These are phyloP conservation scores for Lichtheimia ornata DNA, from an alignment of 371 early-diverging fungal genomes.

Conservation along the genomic window DNA sequence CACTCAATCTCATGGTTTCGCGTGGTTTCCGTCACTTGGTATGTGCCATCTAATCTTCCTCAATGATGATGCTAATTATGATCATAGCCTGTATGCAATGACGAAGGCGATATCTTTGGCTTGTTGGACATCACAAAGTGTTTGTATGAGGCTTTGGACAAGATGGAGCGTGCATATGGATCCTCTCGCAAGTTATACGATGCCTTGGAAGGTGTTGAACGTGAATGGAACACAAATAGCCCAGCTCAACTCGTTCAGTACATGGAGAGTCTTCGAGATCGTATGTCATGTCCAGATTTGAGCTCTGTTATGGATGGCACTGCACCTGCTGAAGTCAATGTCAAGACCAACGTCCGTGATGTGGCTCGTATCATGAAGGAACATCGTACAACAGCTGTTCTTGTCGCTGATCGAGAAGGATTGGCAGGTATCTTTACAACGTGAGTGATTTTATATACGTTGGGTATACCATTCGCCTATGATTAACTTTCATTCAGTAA, in stretches of 20 bases:
- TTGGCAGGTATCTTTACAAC: constrained; percentile 92
- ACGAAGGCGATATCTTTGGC: constrained; percentile 88
- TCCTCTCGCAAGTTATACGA: constrained; percentile 80
- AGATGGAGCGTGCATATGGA: constrained; percentile 87
- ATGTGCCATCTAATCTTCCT: constrained; percentile 2
- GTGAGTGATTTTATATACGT: constrained; percentile 4
- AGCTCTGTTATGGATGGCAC: constrained; percentile 75
- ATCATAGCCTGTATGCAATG: constrained; percentile 63
- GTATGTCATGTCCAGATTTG: constrained; percentile 88
- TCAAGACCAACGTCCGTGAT: constrained; percentile 84
- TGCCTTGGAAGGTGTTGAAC: constrained; percentile 89
- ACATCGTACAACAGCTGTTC: constrained; percentile 85
- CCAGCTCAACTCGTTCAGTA: constrained; percentile 60
- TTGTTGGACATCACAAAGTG: constrained; percentile 94
- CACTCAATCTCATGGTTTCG: constrained; percentile 91
- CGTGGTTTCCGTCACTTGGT: constrained; percentile 93
- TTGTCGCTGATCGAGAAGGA: constrained; percentile 82
- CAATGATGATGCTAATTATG: not conserved
- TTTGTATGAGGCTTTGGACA: constrained; percentile 89
- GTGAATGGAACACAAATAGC: constrained; percentile 54
- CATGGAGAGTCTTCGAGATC: constrained; percentile 72
- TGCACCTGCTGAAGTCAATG: constrained; percentile 75
- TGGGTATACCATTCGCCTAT: not conserved
- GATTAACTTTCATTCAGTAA: constrained; percentile 32
- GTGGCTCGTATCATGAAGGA: constrained; percentile 90